Evolutionary conservation across 2,329 filamentous ascomycete species (phyloP).

Genomic region (Chalaropsis ovoidea): DNA sequence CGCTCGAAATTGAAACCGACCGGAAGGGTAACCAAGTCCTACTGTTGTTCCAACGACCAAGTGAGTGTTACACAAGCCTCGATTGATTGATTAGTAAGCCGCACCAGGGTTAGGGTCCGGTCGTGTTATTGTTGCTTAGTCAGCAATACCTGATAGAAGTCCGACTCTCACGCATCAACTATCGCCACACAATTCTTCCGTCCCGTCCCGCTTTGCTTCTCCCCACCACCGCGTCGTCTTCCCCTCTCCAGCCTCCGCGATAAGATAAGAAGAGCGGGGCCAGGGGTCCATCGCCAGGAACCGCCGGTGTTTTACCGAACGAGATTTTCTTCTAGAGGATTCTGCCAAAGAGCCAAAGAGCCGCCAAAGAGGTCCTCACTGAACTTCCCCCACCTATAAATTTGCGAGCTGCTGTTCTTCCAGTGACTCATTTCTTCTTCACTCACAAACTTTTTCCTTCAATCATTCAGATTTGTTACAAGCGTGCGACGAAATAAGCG

Average conservation of each 20-base stretch:
- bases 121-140: too few species aligned
- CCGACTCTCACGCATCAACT: too few species aligned
- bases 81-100: too few species aligned
- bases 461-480: neutral
- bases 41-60: too few species aligned
- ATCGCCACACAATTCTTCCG: too few species aligned
- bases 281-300: neutral
- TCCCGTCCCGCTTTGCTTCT: neutral
- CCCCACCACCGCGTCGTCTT: neutral
- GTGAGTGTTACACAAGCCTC: too few species aligned
- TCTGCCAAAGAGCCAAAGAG: conserved; percentile 18
- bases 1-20: too few species aligned
- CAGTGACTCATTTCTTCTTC: neutral
- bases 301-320: conserved; percentile 22
- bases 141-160: too few species aligned
- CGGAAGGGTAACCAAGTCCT: too few species aligned
- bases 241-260: neutral
- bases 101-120: too few species aligned
- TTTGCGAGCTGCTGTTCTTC: conserved; percentile 6
- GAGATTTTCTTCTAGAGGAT: conserved; percentile 25
- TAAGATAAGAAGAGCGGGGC: conserved; percentile 19
- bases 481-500: neutral
- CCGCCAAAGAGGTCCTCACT: conserved; percentile 1
- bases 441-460: neutral
- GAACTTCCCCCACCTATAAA: conserved; percentile 4